phyloP scores from a whole-genome alignment of 2,329 filamentous ascomycete genomes.

The Geosmithia morbida region DNA sequence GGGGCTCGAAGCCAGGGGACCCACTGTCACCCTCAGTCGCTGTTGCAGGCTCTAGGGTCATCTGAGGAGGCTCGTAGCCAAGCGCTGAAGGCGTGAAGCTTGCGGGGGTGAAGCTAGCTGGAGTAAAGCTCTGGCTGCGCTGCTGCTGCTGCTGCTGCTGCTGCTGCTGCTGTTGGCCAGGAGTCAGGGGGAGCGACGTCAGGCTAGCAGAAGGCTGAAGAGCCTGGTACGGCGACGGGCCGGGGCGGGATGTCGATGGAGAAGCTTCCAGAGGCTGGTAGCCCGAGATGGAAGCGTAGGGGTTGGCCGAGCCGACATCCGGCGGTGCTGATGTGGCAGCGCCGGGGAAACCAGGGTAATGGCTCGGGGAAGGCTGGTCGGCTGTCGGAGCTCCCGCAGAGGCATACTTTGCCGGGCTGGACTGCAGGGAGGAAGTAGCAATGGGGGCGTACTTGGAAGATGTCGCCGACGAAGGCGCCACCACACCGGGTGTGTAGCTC shows the following conservation, averaged over 20 bases:
- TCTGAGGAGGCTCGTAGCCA: conserved; percentile 34
- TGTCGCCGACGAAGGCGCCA: conserved; percentile 17
- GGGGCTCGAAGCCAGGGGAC: conserved; percentile 38
- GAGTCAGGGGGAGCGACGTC: conserved; percentile 2
- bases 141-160: no score
- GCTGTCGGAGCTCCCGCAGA: conserved; percentile 6
- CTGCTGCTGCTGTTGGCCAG: no score
- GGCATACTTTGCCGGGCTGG: conserved; percentile 2
- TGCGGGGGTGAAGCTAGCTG: conserved; percentile 2
- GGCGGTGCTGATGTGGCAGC: conserved; percentile 4
- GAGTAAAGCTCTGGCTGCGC: background rate
- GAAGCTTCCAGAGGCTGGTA: conserved; percentile 11
- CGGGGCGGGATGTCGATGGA: conserved; percentile 3
- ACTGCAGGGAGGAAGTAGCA: background rate
- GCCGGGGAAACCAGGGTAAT: conserved; percentile 17
- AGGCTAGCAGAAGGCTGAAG: conserved; percentile 11
- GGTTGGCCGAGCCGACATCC: background rate
- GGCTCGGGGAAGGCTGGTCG: no score
- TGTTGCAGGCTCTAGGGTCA: conserved; percentile 10
- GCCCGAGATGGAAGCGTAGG: conserved; percentile 1
- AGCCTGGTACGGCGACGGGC: conserved; percentile 14
- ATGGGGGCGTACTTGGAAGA: conserved; percentile 24
- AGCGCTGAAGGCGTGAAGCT: conserved; percentile 32
- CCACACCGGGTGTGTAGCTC: conserved; percentile 12
- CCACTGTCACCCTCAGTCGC: conserved; percentile 3